Conservation (phyloP, 768 basidiomycete genomes). For the Boletus vinaceobasis region DNA sequence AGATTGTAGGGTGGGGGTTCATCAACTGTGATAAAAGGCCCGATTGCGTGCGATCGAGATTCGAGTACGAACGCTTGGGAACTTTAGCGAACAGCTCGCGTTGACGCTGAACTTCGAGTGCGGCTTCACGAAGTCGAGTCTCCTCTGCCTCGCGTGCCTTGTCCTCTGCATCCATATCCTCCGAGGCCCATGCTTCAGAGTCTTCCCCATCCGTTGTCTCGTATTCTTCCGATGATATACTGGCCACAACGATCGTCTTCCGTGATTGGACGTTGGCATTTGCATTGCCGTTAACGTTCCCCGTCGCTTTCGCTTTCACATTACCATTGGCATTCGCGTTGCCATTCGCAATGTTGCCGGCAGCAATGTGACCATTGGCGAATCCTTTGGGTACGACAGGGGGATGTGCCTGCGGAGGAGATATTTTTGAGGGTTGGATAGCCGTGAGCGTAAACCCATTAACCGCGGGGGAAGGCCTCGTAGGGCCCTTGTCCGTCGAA, state of each 20-base stretch:
- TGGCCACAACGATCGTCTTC: slow-evolving; percentile 47
- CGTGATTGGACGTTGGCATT: slow-evolving; percentile 30
- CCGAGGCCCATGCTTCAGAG: slow-evolving; percentile 62
- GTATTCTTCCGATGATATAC: slow-evolving; percentile 44
- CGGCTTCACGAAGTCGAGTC: slow-evolving; percentile 47
- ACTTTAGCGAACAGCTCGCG: slow-evolving; percentile 70
- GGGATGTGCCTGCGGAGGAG: slow-evolving; percentile 12
- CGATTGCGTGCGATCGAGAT: slow-evolving; percentile 48
- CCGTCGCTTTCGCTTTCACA: slow-evolving; percentile 11
- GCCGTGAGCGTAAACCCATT: slow-evolving; percentile 13
- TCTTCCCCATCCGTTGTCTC: slow-evolving; percentile 55
- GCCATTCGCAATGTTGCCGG: slow-evolving; percentile 13
- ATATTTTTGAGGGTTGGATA: slow-evolving; percentile 6
- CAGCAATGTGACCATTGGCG: neutral
- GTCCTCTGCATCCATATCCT: slow-evolving; percentile 43
- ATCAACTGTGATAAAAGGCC: slow-evolving; percentile 67
- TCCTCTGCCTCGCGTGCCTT: slow-evolving; percentile 32
- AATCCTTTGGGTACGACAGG: slow-evolving; percentile 19
- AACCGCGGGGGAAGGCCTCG: slow-evolving; percentile 1
- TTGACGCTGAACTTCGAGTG: slow-evolving; percentile 58
- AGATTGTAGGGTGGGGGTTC: slow-evolving; percentile 63
- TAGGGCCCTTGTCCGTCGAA: slow-evolving; percentile 16
- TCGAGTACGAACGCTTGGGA: slow-evolving; percentile 62
- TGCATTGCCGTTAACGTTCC: slow-evolving; percentile 5
- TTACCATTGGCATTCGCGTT: slow-evolving; percentile 8